A percentile compares a stretch with the other conserved stretches of the same genome.
phyloP scores from a whole-genome alignment of 129 eudicot species.

The Scalesia atractyloides region DNA sequence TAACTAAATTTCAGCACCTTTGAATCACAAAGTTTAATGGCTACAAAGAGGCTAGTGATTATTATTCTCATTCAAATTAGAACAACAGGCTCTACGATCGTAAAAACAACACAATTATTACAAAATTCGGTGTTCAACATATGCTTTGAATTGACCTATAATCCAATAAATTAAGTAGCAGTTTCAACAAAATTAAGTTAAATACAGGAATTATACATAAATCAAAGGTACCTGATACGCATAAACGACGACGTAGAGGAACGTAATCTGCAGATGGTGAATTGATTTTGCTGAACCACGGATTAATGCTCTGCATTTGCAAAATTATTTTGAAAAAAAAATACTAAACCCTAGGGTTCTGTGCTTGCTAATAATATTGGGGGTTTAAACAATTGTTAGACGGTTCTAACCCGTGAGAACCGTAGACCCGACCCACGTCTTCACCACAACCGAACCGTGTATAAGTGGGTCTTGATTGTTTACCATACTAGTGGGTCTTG shows the following conservation, averaged over 20 bases:
- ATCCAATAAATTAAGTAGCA: not conserved
- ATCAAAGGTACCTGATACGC: constrained; percentile 22
- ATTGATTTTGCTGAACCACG: constrained; percentile 24
- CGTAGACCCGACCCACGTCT: too few relatives aligned
- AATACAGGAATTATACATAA: not conserved
- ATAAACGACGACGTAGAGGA: constrained; percentile 18
- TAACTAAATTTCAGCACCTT: not conserved
- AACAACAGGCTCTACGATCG: not conserved
- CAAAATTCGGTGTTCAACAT: not conserved
- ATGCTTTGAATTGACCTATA: not conserved
- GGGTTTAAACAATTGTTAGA: too few relatives aligned
- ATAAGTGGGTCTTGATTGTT: too few relatives aligned
- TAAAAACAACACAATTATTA: not conserved
- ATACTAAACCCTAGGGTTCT: constrained; percentile 27
- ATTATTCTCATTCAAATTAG: constrained; percentile 1
- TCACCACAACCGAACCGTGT: too few relatives aligned
- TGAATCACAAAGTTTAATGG: not conserved
- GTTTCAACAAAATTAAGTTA: not conserved
- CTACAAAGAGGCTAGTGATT: not conserved
- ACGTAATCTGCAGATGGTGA: constrained; percentile 5
- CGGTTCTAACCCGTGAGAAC: too few relatives aligned
- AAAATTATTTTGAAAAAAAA: constrained; percentile 1
- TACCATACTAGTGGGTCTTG: too few relatives aligned
- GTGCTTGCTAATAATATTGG: too few relatives aligned
- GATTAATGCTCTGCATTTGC: constrained; percentile 39